These are phyloP conservation scores for Psilocybe mexicana DNA, from an alignment of 1,284 basidiomycete genomes.

Conservation along the genomic window DNA sequence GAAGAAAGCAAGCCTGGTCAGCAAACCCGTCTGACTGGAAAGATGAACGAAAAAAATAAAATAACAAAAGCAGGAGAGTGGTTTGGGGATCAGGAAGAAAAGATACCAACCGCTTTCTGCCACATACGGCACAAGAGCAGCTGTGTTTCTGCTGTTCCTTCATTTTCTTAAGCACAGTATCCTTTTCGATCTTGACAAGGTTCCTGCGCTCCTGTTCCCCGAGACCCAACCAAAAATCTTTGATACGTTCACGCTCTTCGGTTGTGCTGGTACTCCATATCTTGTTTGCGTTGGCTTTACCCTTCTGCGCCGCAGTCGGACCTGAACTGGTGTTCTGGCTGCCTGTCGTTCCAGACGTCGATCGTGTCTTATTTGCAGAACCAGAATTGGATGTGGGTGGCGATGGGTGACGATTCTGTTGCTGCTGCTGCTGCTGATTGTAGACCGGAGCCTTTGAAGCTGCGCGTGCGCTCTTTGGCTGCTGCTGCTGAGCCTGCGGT, in stretches of 20 bases:
- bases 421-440: constrained; percentile 35
- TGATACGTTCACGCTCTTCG: constrained; percentile 95
- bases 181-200: constrained; percentile 96
- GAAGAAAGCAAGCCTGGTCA: constrained; percentile 19
- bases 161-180: constrained; percentile 96
- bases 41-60: constrained; percentile 13
- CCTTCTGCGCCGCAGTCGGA: constrained; percentile 29
- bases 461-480: constrained; percentile 52
- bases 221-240: constrained; percentile 94
- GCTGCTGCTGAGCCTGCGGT: constrained; percentile 31
- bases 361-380: constrained; percentile 30
- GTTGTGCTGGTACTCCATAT: constrained; percentile 89
- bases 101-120: constrained; percentile 84
- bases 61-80: constrained; percentile 24
- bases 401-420: constrained; percentile 61
- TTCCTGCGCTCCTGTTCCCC: constrained; percentile 86
- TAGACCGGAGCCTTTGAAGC: constrained; percentile 71
- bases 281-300: constrained; percentile 56
- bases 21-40: constrained; percentile 11
- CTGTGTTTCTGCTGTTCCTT: constrained; percentile 98
- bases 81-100: constrained; percentile 33
- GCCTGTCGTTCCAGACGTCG: constrained; percentile 43
- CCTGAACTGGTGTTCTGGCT: constrained; percentile 35
- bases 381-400: constrained; percentile 68
- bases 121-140: constrained; percentile 96